Evolutionary conservation across 371 early-diverging fungal genomes (phyloP), one percentile per base, ranked within the genome.

Genomic region (Lichtheimia ramosa): DNA sequence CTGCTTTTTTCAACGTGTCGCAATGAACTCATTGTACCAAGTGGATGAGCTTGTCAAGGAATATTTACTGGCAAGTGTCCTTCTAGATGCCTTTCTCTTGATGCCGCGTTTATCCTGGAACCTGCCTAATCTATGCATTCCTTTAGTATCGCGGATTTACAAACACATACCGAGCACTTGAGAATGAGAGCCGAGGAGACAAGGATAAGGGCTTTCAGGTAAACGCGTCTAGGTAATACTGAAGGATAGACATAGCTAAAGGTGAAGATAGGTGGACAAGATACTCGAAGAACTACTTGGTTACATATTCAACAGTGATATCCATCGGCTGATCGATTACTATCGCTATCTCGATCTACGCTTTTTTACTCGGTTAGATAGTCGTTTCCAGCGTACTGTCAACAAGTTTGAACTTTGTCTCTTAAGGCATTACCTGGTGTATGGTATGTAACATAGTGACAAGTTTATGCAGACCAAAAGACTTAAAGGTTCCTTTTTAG

Each of bases 11-110:
- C 18, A 13, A 12, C 41, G 39, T 42, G 20, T 8, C 46, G 48
- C 39, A 48, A 86, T 86, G 86, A 85, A 85, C 61, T 85, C 86
- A 49, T 73, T 86, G 53, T 70, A 76, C 43, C 85, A 88, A 65
- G 82, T 88, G 48, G 88, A 88, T 64, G 88, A 88, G 48, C 79
- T 88, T 56, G 80, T 88, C 54, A 86, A 85, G 65, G 88, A 88
- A 63, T 88, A 88, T 64, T 73, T 88, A 51, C 57, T 88, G 65
- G 88, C 85, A 84, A 70, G 54, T 52, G 25, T 39, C 27, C 42
- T 27, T 46, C 49, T 56, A 43, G 43, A 27, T 41, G 25, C 13
- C 34, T 27, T 18, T 20, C 21, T 40, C 43, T n/a, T 5, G 8
- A 13, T 48, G 39, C 6, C 28, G 43, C 48, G 40, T 25, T 46